A percentile compares a stretch with the other conserved stretches of the same genome.
phyloP scores from a whole-genome alignment of 768 basidiomycete genomes.

The Mycena maculata region DNA sequence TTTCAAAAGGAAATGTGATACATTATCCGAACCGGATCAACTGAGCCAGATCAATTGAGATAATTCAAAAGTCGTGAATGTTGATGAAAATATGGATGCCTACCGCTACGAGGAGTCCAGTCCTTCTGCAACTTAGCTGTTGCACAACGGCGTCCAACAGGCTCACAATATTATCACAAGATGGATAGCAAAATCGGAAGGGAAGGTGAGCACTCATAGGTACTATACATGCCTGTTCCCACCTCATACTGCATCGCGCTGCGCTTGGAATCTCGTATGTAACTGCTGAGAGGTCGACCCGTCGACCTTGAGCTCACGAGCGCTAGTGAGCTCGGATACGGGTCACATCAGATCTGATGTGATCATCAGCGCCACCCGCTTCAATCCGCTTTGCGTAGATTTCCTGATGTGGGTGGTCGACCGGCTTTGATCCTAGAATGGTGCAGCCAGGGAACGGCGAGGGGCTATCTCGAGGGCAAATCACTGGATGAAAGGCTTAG shows the following conservation, averaged over 20 bases:
- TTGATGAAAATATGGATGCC: no score
- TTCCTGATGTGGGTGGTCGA: background rate
- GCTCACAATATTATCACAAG: background rate
- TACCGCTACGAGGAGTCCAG: no score
- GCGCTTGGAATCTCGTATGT: background rate
- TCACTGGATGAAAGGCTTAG: constrained; percentile 12
- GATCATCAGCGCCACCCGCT: background rate
- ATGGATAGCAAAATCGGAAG: background rate
- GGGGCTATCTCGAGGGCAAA: constrained; percentile 6
- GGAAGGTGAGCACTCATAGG: background rate
- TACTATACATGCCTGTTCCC: background rate
- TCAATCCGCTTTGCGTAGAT: background rate
- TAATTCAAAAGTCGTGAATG: no score
- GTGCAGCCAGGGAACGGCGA: constrained; percentile 9
- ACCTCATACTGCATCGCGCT: background rate
- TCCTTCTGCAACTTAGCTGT: no score
- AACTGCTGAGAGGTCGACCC: background rate
- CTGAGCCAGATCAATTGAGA: no score
- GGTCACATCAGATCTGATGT: background rate
- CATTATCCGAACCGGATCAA: no score
- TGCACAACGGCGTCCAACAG: no score
- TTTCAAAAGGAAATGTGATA: no score
- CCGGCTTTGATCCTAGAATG: constrained; percentile 15
- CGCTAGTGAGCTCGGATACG: background rate
- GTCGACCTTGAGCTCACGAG: background rate